These are phyloP conservation scores for Dactylellina cionopaga DNA, from an alignment of 2,329 filamentous ascomycete genomes.

Conservation along the genomic window DNA sequence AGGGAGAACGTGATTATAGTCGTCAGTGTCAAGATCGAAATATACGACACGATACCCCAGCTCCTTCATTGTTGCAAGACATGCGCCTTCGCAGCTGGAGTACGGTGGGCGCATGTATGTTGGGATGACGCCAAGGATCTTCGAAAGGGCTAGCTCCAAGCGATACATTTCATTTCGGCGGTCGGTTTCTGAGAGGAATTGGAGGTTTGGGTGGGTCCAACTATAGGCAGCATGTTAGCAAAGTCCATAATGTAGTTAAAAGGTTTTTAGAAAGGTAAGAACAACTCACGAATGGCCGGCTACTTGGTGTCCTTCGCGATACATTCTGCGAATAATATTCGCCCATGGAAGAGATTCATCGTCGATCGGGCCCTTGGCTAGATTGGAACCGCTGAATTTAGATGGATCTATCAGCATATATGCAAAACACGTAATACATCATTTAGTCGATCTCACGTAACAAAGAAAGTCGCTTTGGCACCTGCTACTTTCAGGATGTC, in stretches of 20 bases:
- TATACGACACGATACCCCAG: slow-evolving; percentile 65
- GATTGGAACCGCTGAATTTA: slow-evolving; percentile 37
- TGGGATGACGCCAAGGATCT: slow-evolving; percentile 63
- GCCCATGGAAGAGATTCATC: slow-evolving; percentile 59
- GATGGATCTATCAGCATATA: background rate
- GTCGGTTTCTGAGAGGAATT: slow-evolving; percentile 59
- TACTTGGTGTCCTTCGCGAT: slow-evolving; percentile 66
- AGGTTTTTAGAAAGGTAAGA: background rate
- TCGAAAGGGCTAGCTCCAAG: slow-evolving; percentile 65
- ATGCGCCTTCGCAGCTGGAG: slow-evolving; percentile 61
- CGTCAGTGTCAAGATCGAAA: slow-evolving; percentile 70
- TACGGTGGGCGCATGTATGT: slow-evolving; percentile 66
- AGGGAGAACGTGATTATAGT: slow-evolving; percentile 68
- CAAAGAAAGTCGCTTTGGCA: slow-evolving; percentile 68
- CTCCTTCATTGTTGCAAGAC: slow-evolving; percentile 60
- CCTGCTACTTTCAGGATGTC: slow-evolving; percentile 65
- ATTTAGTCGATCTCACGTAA: no score
- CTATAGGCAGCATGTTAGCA: background rate
- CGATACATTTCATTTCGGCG: slow-evolving; percentile 64
- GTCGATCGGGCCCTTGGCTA: slow-evolving; percentile 61
- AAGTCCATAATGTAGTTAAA: background rate
- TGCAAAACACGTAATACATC: background rate
- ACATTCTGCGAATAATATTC: slow-evolving; percentile 63
- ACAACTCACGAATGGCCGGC: slow-evolving; percentile 63
- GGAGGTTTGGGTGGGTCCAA: slow-evolving; percentile 65